Base-by-base conservation (phyloP, 768 basidiomycete genomes). In the Pleurotus citrinopileatus region DNA sequence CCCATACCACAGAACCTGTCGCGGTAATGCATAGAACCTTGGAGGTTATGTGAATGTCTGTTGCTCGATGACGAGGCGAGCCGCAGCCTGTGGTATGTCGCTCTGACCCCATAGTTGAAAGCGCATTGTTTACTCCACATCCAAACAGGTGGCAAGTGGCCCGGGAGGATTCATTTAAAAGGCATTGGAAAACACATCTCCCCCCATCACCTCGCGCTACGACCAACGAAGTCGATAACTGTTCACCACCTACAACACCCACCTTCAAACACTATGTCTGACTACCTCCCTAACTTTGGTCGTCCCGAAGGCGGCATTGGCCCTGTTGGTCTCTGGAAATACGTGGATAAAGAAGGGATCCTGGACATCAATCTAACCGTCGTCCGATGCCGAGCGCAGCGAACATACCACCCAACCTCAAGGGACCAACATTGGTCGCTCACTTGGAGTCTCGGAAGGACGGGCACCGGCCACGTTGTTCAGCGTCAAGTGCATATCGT, bases 401-500 rank as follows among this genome's bases (percentile, higher is more conserved):
- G 52, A 37, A 42, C 38, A 4, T 42, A 53, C 25, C 38, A 42
- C 29, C 37, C 38, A 8, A 25, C 52, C 17, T 42, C 52, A 26
- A 22, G 42, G 9, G 52, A 53, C 38, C 37, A 53, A 29, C 52
- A 53, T 38, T 66, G 65, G 65, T 54, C 55, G 4, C 38, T 67
- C 13, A 56, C 61, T 2, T 65, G 65, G 65, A 42, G 51, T 32
- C 57, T 67, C 26, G 59, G 61, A 13, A 44, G 25, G 42, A 43
- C 52, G 2, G 38, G 56, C 9, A 42, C 55, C 25, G 57, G 56
- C 3, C 37, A 57, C 36, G 34, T 37, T 19, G 58, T 64, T 32
- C 59, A 61, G 28, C 60, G 64, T 19, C 60, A 52, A 27, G 28
- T 67, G 27, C 58, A 58, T 37, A 55, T 67, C 27, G 56, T 63